Conservation (phyloP, 2,329 filamentous ascomycete species). For the Hypocreales sp. region DNA sequence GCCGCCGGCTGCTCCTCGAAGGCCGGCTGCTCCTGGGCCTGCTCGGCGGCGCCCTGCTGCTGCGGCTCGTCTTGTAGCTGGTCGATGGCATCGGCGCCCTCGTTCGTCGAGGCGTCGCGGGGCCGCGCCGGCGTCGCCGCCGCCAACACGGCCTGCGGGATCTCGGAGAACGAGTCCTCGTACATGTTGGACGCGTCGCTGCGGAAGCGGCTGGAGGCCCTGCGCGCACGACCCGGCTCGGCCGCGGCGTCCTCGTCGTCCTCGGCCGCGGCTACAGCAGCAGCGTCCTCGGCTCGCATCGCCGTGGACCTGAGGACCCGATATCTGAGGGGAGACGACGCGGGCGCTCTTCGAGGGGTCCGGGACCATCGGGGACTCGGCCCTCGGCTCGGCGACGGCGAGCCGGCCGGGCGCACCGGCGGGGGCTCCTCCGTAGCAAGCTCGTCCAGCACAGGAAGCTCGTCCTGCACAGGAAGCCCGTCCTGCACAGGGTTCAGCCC, state of each 20-base stretch:
- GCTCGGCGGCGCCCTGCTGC: constrained; percentile 2
- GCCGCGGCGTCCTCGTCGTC: constrained; percentile 2
- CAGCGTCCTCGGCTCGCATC: constrained; percentile 8
- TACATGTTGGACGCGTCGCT: constrained; percentile 21
- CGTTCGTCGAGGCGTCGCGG: constrained; percentile 1
- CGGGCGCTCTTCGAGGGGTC: constrained; percentile 18
- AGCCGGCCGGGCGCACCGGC: constrained; percentile 6
- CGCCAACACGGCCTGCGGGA: constrained; percentile 32
- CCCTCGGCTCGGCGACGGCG: constrained; percentile 8
- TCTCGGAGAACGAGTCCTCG: constrained; percentile 42
- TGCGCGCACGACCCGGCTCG: constrained; percentile 1
- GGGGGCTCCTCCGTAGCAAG: constrained; percentile 5
- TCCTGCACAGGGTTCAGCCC: no score
- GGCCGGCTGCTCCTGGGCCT: constrained; percentile 1
- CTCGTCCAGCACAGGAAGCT: constrained; percentile 1
- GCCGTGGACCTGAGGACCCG: constrained; percentile 17
- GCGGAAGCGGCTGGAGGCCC: constrained; percentile 4
- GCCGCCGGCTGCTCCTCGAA: constrained; percentile 3
- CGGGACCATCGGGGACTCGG: constrained; percentile 14
- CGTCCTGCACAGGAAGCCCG: no score
- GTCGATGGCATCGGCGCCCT: constrained; percentile 3
- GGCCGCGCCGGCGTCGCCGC: constrained; percentile 28
- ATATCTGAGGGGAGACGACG: constrained; percentile 16
- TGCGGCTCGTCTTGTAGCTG: constrained; percentile 2
- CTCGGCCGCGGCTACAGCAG: background rate